These are phyloP conservation scores for Musa balbisiana DNA, from an alignment of 202 grass and related monocot genomes.

Conservation along the genomic window DNA sequence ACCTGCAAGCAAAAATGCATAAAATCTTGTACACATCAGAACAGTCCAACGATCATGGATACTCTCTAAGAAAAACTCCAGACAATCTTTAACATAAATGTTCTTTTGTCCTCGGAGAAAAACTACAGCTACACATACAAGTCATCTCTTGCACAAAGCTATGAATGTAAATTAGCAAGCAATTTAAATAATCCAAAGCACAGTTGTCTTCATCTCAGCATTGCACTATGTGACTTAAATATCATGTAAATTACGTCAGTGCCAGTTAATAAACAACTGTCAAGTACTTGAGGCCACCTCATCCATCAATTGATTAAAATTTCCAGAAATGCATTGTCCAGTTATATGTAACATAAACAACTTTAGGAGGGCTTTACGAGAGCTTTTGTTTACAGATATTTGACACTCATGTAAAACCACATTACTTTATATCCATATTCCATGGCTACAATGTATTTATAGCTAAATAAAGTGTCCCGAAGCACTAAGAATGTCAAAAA, in stretches of 20 bases:
- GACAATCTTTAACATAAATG: no score
- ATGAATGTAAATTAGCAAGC: no score
- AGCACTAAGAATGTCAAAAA: neutral
- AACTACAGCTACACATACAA: no score
- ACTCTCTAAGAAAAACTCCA: neutral
- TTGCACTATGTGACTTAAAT: neutral
- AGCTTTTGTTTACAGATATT: neutral
- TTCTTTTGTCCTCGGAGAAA: no score
- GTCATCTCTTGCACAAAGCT: no score
- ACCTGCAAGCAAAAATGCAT: slow-evolving; percentile 27
- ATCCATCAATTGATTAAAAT: neutral
- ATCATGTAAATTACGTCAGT: no score
- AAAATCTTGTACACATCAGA: neutral
- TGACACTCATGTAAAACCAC: no score
- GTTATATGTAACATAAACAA: neutral
- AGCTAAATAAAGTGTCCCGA: neutral
- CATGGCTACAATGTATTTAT: neutral
- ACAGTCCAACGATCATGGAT: neutral
- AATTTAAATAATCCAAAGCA: neutral
- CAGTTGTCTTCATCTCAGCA: neutral
- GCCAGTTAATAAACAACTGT: neutral
- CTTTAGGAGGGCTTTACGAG: neutral
- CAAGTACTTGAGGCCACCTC: neutral
- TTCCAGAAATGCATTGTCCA: neutral
- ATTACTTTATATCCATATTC: neutral